Evolutionary conservation across 345 rosid species (phyloP), one percentile per base, ranked within the genome.

Genomic region (Punica granatum): DNA sequence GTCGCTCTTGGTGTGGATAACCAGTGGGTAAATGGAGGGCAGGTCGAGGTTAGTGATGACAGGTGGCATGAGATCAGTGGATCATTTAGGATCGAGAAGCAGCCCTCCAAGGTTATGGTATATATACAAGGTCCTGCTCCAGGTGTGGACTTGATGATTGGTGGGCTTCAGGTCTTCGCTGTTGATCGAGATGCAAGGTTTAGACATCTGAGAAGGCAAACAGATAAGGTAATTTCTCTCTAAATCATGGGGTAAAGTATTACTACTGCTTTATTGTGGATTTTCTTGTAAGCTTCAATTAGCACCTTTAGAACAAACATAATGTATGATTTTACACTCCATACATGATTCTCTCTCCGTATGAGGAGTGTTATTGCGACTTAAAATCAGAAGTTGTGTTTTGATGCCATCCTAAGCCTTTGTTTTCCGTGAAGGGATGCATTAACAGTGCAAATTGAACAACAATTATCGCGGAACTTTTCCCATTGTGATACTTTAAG

Each of bases 11-110:
- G 95, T 67, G 95, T 93, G 53, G 97, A 93, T 72, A 71, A 25
- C 73, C 94, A 90, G 54, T 93, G 97, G 98, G 92, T 93, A 37
- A 93, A 93, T 44, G 98, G 97, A 4, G 98, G 98, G 69, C 94
- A 93, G 69, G 88, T 75, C 3, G 96, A 89, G 75, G 77, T 86
- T 39, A 85, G 69, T 14, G 89, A 88, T 56, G 85, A 82, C 64
- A 79, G 81, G 72, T 93, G 98, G 98, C 96, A 94, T 69, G 99
- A 91, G 77, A 81, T 89, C 66, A 85, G 90, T 12, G 97, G 96
- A 51, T 94, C 96, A 34, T 91, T 94, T 72, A 85, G 99, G 72
- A 89, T 94, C 69, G 99, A 94, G 85, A 89, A 86, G 85, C 88
- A 89, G 76, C 90, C 96, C 1, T 74, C 83, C 21, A 81, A 88